Evolutionary conservation across 768 basidiomycete species (phyloP).

Genomic region (Kondoa malvinella): DNA sequence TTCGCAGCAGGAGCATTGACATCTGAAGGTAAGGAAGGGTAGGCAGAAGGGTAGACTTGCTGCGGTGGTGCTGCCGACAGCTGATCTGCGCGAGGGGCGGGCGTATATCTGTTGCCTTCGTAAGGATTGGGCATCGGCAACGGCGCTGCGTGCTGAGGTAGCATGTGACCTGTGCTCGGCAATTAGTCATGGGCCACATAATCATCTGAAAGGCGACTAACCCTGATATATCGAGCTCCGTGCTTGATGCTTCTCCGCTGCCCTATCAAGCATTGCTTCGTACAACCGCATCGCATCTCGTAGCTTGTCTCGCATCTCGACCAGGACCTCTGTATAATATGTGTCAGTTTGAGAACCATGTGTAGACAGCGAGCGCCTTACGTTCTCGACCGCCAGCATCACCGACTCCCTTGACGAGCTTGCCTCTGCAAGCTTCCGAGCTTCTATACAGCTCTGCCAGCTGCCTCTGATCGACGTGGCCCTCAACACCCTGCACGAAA

Average conservation of each 20-base stretch:
- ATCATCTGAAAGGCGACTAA: background rate
- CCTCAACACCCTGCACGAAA: slow-evolving; percentile 77
- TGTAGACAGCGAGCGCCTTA: background rate
- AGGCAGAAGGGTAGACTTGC: background rate
- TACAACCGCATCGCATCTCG: slow-evolving; percentile 83
- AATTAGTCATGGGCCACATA: background rate
- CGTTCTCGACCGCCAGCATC: slow-evolving; percentile 55
- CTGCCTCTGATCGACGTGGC: slow-evolving; percentile 52
- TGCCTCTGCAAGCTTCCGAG: slow-evolving; percentile 58
- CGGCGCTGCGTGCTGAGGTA: background rate
- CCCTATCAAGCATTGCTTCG: slow-evolving; percentile 69
- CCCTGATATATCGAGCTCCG: background rate
- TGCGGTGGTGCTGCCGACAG: background rate
- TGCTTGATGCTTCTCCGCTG: slow-evolving; percentile 27
- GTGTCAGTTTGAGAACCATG: background rate
- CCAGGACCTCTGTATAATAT: slow-evolving; percentile 48
- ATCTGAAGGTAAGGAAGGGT: background rate
- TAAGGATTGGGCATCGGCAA: background rate
- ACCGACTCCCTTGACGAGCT: slow-evolving; percentile 64
- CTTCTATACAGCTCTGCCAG: slow-evolving; percentile 71
- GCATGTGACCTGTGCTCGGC: background rate
- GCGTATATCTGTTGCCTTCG: background rate
- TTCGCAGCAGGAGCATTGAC: too few relatives aligned
- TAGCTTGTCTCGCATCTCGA: slow-evolving; percentile 87
- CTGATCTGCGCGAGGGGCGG: background rate